A percentile compares a stretch with the other conserved stretches of the same genome.
phyloP scores from a whole-genome alignment of 805 yeast species.

The Saturnispora sanitii region DNA sequence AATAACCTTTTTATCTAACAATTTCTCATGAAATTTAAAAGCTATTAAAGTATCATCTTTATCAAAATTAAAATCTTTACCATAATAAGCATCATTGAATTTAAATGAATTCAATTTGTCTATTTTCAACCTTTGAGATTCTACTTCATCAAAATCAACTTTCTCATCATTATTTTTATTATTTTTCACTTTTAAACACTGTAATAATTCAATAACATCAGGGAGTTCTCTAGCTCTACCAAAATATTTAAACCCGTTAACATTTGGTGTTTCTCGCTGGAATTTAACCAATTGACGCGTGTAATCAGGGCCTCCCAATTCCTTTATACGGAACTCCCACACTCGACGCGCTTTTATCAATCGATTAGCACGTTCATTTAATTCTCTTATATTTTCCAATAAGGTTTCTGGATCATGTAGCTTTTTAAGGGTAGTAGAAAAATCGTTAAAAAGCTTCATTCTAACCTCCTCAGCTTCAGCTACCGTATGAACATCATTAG shows the following conservation, averaged over 20 bases:
- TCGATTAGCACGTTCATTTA: constrained; percentile 66
- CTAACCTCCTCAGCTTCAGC: constrained; percentile 69
- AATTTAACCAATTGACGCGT: not conserved
- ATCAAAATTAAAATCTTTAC: constrained; percentile 17
- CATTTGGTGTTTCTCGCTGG: constrained; percentile 8
- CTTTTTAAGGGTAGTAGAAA: constrained; percentile 47
- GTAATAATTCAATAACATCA: constrained; percentile 47
- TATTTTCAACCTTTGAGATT: constrained; percentile 11
- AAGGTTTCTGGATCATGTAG: constrained; percentile 52
- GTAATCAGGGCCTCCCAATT: constrained; percentile 68
- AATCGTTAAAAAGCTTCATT: constrained; percentile 49
- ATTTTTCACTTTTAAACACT: constrained; percentile 16
- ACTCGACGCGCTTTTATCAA: constrained; percentile 55
- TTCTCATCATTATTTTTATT: too few relatives aligned
- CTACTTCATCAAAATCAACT: too few relatives aligned
- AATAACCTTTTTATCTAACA: constrained; percentile 18
- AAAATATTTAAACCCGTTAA: constrained; percentile 59
- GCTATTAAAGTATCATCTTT: too few relatives aligned
- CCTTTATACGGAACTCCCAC: constrained; percentile 70
- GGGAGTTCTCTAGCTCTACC: constrained; percentile 79
- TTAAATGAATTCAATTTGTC: constrained; percentile 2
- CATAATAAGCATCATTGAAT: constrained; percentile 23
- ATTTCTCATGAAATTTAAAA: too few relatives aligned
- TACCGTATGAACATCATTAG: constrained; percentile 30
- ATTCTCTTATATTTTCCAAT: constrained; percentile 57